Percentiles rank a stretch among this genome's conserved stretches.
Evolutionary conservation across 2,329 filamentous ascomycete species (phyloP).

Genomic region (Talaromyces marneffei): DNA sequence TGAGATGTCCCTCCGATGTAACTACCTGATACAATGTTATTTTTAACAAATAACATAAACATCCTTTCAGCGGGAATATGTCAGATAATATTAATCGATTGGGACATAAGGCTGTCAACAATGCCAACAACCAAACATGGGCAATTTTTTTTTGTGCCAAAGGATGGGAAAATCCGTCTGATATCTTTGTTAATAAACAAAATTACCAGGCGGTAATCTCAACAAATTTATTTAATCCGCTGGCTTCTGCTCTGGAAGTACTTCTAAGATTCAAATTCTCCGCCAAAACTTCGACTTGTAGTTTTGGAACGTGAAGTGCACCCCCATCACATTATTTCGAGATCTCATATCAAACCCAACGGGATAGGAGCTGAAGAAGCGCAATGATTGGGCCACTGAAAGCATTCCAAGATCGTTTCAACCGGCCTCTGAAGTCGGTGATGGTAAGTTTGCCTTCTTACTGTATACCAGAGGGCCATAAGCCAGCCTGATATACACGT

Average conservation of each 20-base stretch:
- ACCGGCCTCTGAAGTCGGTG: background rate
- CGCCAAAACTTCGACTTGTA: background rate
- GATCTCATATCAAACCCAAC: background rate
- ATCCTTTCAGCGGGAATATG: background rate
- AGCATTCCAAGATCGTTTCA: background rate
- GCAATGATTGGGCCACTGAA: background rate
- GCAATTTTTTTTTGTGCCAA: too few relatives aligned
- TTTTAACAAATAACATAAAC: background rate
- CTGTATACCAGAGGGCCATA: too few relatives aligned
- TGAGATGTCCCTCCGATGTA: background rate
- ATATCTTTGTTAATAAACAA: background rate
- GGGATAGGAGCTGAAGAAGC: background rate
- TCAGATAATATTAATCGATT: too few relatives aligned
- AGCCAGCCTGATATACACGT: background rate
- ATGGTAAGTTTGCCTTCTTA: background rate
- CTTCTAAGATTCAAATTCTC: background rate
- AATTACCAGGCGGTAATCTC: background rate
- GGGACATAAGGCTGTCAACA: background rate
- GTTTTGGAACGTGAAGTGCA: background rate
- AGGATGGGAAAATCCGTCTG: background rate
- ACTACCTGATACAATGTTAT: background rate
- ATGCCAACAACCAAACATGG: background rate
- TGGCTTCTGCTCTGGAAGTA: background rate
- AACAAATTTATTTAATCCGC: background rate
- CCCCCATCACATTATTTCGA: background rate